Evolutionary conservation across 768 basidiomycete species (phyloP), one percentile per base, ranked within the genome.

Genomic region (Russula sp.): DNA sequence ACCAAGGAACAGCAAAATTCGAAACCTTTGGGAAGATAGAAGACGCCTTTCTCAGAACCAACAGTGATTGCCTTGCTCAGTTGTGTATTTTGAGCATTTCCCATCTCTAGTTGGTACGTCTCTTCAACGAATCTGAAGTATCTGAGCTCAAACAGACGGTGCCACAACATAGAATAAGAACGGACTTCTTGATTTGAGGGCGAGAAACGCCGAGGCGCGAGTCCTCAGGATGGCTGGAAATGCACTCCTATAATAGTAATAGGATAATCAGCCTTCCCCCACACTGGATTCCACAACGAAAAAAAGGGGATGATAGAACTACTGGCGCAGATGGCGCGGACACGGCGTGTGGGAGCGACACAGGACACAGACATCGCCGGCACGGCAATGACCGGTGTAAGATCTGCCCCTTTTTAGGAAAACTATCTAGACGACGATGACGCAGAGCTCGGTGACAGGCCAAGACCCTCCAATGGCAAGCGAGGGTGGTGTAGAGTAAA

Each of bases 171-270:
- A 30, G 49, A 46, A 46, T 50, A 60, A 54, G 70, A 64, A 79
- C 83, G 70, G 67, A 95, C 90, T 92, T 96, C 86, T 97, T 97
- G 79, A 97, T 94, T 71, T 87, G 84, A 60, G 87, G 90, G 54
- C 95, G 87, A 69, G 92, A 95, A 66, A 95, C 94, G 70, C 93
- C 94, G 62, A 74, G 74, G 63, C 92, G 89, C 62, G 88, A 83
- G 67, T 92, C 91, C 36, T 92, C 91, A 8, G 82, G 82, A 75
- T 86, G 77, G 60, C 78, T 80, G 66, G 81, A 76, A 75, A 96
- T 91, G 71, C 90, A 92, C 79, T 94, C 93, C 92, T 94, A 77
- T 69, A 67, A 44, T 65, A 63, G 57, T 59, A 48, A 53, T 48
- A 46, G 24, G 61, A 64, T 30, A 66, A 67, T 69, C 64, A 69